A percentile compares a stretch with the other conserved stretches of the same genome.
Evolutionary conservation across 1,284 basidiomycete species (phyloP).

Genomic region (Sanghuangporus weigelae): DNA sequence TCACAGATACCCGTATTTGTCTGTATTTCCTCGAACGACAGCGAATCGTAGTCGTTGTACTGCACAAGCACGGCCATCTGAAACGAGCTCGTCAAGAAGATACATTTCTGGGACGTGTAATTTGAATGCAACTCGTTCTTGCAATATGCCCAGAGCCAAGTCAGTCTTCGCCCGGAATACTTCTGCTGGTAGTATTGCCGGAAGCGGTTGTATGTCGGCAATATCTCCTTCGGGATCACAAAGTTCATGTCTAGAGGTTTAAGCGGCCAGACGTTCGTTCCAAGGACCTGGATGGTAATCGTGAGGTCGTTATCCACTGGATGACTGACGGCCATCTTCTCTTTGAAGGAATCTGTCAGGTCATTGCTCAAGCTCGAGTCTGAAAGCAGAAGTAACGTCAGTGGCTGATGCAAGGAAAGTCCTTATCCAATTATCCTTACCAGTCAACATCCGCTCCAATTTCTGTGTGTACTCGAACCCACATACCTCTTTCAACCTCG

Average conservation of each 20-base stretch:
- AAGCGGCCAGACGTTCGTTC: constrained; percentile 96
- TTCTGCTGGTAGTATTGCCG: constrained; percentile 91
- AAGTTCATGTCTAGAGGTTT: constrained; percentile 82
- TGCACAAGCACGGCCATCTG: constrained; percentile 94
- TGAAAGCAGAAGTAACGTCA: constrained; percentile 28
- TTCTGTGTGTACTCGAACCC: constrained; percentile 99
- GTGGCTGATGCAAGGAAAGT: neutral
- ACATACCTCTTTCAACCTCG: constrained; percentile 96
- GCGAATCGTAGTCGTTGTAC: constrained; percentile 88
- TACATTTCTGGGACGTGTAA: constrained; percentile 88
- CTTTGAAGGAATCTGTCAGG: constrained; percentile 94
- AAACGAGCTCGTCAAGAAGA: constrained; percentile 92
- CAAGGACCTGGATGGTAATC: constrained; percentile 91
- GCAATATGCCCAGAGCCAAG: constrained; percentile 97
- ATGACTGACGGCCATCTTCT: constrained; percentile 84
- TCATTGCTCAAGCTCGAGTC: constrained; percentile 97
- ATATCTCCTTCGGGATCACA: constrained; percentile 84
- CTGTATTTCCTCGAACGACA: constrained; percentile 77
- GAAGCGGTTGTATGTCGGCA: constrained; percentile 88
- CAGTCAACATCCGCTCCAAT: constrained; percentile 97
- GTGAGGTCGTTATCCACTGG: constrained; percentile 80
- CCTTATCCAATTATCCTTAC: constrained; percentile 35
- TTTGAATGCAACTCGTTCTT: constrained; percentile 95
- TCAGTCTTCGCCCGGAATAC: constrained; percentile 92
- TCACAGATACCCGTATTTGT: constrained; percentile 82